Evolutionary conservation across 768 basidiomycete species (phyloP).

Genomic region (Hortiboletus campestris): DNA sequence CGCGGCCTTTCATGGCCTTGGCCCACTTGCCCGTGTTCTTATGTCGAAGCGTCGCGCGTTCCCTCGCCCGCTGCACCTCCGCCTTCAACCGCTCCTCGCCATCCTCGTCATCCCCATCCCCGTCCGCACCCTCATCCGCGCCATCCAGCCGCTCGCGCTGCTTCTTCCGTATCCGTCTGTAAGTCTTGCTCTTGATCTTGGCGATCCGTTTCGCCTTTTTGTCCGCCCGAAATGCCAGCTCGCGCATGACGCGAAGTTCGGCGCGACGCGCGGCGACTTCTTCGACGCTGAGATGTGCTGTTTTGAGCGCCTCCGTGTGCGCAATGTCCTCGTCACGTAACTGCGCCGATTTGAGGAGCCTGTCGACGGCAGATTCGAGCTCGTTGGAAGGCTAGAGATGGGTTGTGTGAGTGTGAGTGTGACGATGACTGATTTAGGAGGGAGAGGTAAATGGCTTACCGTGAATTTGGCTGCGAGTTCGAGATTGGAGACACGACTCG

Average conservation of each 20-base stretch:
- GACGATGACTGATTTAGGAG: neutral
- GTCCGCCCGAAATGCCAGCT: conserved; percentile 92
- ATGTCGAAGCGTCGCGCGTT: conserved; percentile 86
- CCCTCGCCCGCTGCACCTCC: conserved; percentile 79
- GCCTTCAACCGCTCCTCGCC: conserved; percentile 57
- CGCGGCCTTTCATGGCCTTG: conserved; percentile 64
- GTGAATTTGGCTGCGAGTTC: conserved; percentile 84
- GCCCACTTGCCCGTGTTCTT: conserved; percentile 91
- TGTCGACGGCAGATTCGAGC: conserved; percentile 81
- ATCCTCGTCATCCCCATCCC: conserved; percentile 33
- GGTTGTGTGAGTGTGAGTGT: neutral
- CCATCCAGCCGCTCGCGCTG: conserved; percentile 60
- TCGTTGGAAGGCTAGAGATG: conserved; percentile 68
- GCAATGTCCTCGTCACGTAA: conserved; percentile 79
- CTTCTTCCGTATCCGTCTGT: conserved; percentile 80
- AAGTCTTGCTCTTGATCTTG: conserved; percentile 96
- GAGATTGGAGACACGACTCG: conserved; percentile 61
- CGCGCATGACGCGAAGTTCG: conserved; percentile 85
- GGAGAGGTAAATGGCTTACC: conserved; percentile 39
- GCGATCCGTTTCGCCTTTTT: conserved; percentile 83
- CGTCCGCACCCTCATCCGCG: conserved; percentile 38
- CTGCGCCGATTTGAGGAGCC: conserved; percentile 76
- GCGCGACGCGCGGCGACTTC: conserved; percentile 80
- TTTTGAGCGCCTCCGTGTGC: conserved; percentile 77
- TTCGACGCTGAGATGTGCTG: conserved; percentile 79